Base-by-base conservation (phyloP, 2,329 filamentous ascomycete genomes). In the Cladophialophora immunda region DNA sequence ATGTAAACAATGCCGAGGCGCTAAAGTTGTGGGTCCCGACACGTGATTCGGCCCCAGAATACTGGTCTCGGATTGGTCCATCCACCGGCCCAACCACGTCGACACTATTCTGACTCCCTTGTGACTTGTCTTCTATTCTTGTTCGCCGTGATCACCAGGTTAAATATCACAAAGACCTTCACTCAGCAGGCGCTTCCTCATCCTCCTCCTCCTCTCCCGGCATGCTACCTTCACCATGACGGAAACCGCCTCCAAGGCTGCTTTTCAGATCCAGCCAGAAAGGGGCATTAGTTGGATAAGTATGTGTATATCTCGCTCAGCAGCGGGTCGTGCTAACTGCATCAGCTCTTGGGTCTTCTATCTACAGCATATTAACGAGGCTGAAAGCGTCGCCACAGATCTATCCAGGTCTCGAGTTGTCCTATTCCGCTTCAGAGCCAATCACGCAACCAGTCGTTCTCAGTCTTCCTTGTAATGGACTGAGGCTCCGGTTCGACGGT, bases 401-500 rank as follows among this genome's bases (percentile, higher is more conserved):
- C 5, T 97, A 94, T 79, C 92, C 92, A 3, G 90, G 90, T 73
- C 89, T 98, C 77, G 90, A 97, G 73, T 83, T 97, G 36, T 85
- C 89, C 53, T 96, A 95, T 80, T 93, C 93, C 30, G 85, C 89
- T n/a, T 82, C 87, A 17, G 82, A 88, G 13, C 94, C 95, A 3
- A 85, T 97, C 36, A 84, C 84, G 34, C 87, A 92, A 30, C 92
- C 93, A 0, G 86, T 97, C 19, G 83, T 92, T 52, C 80, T 98
- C 63, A 85, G 85, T 19, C 86, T 99, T 3, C 92, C 94, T 0
- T 86, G 88, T 3, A 99, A 98, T 79, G 95, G 95, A 30, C 79
- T 99, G 32, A 91, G 94, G 13, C 82, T 99, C 61, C 92, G 92
- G 50, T 99, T 99, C 76, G 95, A 99, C 76, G 95, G 94, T 0